Percentiles rank a stretch among this genome's conserved stretches.
Evolutionary conservation across 2,329 filamentous ascomycete species (phyloP).

Genomic region (Pestalotiopsis sp.): DNA sequence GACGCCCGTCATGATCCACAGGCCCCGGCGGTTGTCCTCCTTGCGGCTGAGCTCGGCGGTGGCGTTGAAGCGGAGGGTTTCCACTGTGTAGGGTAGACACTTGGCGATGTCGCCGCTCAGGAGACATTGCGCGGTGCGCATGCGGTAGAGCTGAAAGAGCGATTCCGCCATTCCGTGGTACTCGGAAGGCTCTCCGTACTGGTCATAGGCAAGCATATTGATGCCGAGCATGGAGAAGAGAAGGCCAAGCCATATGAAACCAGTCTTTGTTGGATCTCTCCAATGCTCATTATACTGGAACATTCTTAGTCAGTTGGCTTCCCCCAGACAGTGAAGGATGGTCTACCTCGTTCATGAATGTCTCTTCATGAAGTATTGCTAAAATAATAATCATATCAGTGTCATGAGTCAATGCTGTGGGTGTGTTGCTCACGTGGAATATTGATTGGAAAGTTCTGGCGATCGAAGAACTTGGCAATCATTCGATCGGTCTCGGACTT

Average conservation of each 20-base stretch:
- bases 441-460: constrained; percentile 22
- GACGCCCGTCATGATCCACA: constrained; percentile 50
- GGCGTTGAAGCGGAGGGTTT: constrained; percentile 51
- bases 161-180: constrained; percentile 47
- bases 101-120: constrained; percentile 40
- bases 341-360: not conserved
- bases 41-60: constrained; percentile 53
- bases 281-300: constrained; percentile 50
- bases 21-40: constrained; percentile 50
- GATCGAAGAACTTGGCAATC: constrained; percentile 26
- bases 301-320: constrained; percentile 24
- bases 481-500: constrained; percentile 24
- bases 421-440: constrained; percentile 24
- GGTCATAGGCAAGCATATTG: constrained; percentile 51
- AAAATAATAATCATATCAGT: not conserved
- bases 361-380: not conserved
- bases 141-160: constrained; percentile 47
- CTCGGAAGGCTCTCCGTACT: constrained; percentile 52
- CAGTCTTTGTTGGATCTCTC: constrained; percentile 44
- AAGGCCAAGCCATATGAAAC: constrained; percentile 52
- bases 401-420: constrained; percentile 12
- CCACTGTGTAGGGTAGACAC: constrained; percentile 44
- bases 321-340: not conserved
- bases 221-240: constrained; percentile 55
- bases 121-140: constrained; percentile 52